Evolutionary conservation across 2,329 filamentous ascomycete species (phyloP).

Genomic region (Colletotrichum eleusines): DNA sequence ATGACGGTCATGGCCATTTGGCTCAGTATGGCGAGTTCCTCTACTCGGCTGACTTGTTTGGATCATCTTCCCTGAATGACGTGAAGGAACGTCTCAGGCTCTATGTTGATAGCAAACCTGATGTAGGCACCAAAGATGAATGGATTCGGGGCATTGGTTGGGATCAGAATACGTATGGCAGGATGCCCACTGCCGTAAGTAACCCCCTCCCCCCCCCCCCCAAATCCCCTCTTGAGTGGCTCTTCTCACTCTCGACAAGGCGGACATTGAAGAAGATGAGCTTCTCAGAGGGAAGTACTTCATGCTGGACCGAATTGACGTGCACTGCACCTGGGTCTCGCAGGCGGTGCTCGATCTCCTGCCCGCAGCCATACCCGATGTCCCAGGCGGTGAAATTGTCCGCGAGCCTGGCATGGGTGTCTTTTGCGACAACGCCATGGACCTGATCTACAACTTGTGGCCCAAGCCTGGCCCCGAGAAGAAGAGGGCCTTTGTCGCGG

Average conservation of each 20-base stretch:
- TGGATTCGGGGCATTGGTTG: conserved; percentile 78
- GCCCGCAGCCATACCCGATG: conserved; percentile 61
- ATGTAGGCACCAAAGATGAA: conserved; percentile 63
- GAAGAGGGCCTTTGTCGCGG: conserved; percentile 66
- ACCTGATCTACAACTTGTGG: conserved; percentile 67
- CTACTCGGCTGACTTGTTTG: conserved; percentile 74
- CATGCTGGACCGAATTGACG: conserved; percentile 78
- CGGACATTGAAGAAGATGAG: conserved; percentile 65
- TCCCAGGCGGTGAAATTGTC: conserved; percentile 74
- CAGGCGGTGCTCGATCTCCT: conserved; percentile 72
- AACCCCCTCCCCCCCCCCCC: neutral
- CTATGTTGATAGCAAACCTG: conserved; percentile 64
- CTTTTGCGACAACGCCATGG: conserved; percentile 81
- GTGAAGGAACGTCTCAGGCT: conserved; percentile 63
- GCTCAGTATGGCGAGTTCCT: conserved; percentile 76
- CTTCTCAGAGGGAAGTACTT: conserved; percentile 69
- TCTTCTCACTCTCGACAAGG: conserved; percentile 23
- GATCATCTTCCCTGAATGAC: conserved; percentile 65
- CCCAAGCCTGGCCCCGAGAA: conserved; percentile 66
- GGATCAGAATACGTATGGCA: conserved; percentile 75
- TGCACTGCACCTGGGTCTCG: conserved; percentile 79
- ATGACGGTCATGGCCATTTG: conserved; percentile 79
- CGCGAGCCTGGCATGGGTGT: conserved; percentile 73
- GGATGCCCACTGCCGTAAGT: conserved; percentile 74
- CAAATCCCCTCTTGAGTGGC: too few species aligned